Conservation (phyloP, 306 rosid genomes). For the Phaseolus lunatus region DNA sequence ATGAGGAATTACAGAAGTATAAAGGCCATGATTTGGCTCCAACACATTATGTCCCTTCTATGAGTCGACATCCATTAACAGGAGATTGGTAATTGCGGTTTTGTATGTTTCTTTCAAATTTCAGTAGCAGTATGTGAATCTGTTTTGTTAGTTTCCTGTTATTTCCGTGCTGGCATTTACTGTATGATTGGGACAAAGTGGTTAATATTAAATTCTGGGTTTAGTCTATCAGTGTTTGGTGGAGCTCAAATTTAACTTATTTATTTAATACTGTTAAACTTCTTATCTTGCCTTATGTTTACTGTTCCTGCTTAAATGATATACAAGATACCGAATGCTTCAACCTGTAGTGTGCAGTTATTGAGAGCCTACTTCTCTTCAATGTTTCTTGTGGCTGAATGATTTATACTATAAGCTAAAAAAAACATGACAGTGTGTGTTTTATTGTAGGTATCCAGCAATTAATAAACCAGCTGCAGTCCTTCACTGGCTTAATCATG, state of each 20-base stretch:
- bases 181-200: background rate
- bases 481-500: conserved; percentile 99
- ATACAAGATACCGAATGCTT: conserved; percentile 1
- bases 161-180: conserved; percentile 32
- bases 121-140: conserved; percentile 12
- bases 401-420: conserved; percentile 8
- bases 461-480: conserved; percentile 98
- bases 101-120: conserved; percentile 23
- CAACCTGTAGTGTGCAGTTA: background rate
- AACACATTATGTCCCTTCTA: conserved; percentile 96
- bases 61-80: conserved; percentile 93
- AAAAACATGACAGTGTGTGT: conserved; percentile 34
- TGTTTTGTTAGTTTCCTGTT: conserved; percentile 6
- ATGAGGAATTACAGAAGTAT: conserved; percentile 73
- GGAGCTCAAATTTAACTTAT: conserved; percentile 22
- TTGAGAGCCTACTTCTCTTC: conserved; percentile 26
- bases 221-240: conserved; percentile 10
- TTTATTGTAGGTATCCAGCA: conserved; percentile 88
- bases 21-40: conserved; percentile 90
- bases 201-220: conserved; percentile 14
- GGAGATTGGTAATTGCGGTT: conserved; percentile 85
- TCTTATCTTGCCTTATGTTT: background rate
- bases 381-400: conserved; percentile 22
- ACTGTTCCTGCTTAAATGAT: conserved; percentile 33
- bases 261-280: conserved; percentile 1